Evolutionary conservation across 164 flowering plant genomes (phyloP).

Genomic region (Umbilicus rupestris): DNA sequence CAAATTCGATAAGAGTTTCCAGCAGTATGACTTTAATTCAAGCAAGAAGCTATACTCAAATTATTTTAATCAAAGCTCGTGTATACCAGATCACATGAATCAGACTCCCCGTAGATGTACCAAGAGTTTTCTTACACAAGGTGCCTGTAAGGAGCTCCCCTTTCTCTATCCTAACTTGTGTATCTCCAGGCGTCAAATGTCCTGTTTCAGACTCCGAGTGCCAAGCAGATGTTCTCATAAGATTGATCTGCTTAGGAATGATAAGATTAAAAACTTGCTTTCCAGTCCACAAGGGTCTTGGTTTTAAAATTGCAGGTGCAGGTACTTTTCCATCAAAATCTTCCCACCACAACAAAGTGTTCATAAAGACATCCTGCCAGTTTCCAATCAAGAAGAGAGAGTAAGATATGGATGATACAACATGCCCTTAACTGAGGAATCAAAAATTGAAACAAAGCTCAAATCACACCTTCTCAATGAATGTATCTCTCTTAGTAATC

Average conservation of each 20-base stretch:
- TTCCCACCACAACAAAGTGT: constrained; percentile 99
- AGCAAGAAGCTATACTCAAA: neutral
- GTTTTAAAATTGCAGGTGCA: constrained; percentile 88
- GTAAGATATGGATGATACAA: neutral
- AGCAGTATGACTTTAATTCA: neutral
- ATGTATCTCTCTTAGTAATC: constrained; percentile 92
- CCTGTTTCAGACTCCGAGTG: constrained; percentile 78
- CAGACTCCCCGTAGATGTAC: constrained; percentile 94
- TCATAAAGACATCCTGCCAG: constrained; percentile 94
- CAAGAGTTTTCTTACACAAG: constrained; percentile 90
- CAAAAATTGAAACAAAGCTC: neutral
- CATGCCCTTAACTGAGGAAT: neutral
- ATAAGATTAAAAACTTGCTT: constrained; percentile 97
- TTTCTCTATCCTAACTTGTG: constrained; percentile 76
- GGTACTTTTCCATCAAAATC: constrained; percentile 99
- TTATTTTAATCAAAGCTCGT: constrained; percentile 1
- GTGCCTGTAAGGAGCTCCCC: constrained; percentile 94
- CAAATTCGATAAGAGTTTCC: neutral
- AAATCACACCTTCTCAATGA: constrained; percentile 76
- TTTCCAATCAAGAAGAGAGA: neutral
- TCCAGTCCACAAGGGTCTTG: constrained; percentile 96
- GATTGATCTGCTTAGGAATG: constrained; percentile 96
- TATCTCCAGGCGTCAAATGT: constrained; percentile 85
- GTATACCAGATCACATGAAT: constrained; percentile 93
- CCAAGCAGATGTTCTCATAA: constrained; percentile 78